A percentile compares a stretch with the other conserved stretches of the same genome.
These are phyloP conservation scores for Marchantia polymorpha DNA, from an alignment of 225 moss, liverwort and hornwort species.

Conservation along the genomic window DNA sequence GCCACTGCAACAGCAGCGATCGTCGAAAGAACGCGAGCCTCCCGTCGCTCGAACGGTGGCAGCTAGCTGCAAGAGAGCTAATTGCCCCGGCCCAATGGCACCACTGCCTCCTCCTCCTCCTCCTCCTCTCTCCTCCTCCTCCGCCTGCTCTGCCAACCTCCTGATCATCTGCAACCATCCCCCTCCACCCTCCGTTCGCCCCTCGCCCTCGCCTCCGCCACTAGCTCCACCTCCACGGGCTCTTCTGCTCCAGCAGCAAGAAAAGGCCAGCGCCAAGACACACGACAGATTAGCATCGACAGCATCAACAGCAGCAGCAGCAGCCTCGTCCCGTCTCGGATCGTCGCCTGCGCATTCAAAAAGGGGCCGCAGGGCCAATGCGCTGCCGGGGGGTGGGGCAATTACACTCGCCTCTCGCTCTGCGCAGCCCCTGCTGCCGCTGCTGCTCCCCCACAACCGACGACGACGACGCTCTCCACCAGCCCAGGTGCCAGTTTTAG, in stretches of 20 bases:
- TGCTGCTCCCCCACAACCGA: constrained; percentile 13
- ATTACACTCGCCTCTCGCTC: background rate
- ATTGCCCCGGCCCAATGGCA: background rate
- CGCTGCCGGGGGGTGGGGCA: background rate
- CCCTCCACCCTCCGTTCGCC: background rate
- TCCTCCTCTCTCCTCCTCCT: too few relatives aligned
- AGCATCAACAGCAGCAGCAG: background rate
- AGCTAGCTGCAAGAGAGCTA: background rate
- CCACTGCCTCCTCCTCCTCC: background rate
- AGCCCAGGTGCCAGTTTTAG: constrained; percentile 7
- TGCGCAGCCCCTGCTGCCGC: background rate
- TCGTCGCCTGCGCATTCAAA: background rate
- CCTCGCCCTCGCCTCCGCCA: background rate
- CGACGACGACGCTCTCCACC: background rate
- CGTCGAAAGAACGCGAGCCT: constrained; percentile 1
- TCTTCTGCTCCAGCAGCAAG: background rate
- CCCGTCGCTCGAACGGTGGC: background rate
- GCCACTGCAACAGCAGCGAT: constrained; percentile 1
- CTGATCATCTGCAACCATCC: constrained; percentile 1
- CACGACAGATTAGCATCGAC: background rate
- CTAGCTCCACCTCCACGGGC: background rate
- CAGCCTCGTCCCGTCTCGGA: background rate
- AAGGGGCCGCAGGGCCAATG: background rate
- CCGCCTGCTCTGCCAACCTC: background rate
- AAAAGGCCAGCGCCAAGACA: background rate